phyloP scores from a whole-genome alignment of 495 filamentous ascomycete genomes.

The Penicillium atrosanguineum region DNA sequence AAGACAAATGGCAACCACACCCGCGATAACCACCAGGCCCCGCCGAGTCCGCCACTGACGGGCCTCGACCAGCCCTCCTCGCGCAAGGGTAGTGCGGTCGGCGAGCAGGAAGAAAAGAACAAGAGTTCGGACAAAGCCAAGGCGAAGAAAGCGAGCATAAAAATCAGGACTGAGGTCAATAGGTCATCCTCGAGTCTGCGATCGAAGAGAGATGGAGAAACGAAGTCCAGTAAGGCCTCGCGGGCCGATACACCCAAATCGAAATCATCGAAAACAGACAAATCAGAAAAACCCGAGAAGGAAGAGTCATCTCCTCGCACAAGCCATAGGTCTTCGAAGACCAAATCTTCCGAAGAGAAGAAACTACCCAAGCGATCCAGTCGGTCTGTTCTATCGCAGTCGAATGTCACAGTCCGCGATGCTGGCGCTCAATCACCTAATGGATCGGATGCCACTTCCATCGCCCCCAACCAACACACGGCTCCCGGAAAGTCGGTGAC shows the following conservation, averaged over 20 bases:
- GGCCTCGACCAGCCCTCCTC: conserved; percentile 49
- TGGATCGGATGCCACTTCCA: conserved; percentile 65
- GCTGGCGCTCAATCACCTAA: conserved; percentile 42
- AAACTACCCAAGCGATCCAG: conserved; percentile 35
- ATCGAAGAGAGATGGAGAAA: conserved; percentile 36
- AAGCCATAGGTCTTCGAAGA: conserved; percentile 35
- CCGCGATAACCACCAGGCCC: conserved; percentile 39
- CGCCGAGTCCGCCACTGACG: conserved; percentile 65
- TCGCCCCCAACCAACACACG: conserved; percentile 57
- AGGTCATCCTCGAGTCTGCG: conserved; percentile 44
- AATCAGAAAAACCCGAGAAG: conserved; percentile 10
- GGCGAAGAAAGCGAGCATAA: conserved; percentile 36
- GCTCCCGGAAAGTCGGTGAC: conserved; percentile 37
- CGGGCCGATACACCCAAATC: conserved; percentile 45
- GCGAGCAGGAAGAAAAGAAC: conserved; percentile 38
- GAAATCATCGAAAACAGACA: conserved; percentile 23
- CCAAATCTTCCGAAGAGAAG: conserved; percentile 31
- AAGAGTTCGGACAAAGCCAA: conserved; percentile 39
- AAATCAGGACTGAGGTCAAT: conserved; percentile 41
- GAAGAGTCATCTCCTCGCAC: conserved; percentile 30
- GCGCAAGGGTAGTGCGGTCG: conserved; percentile 42
- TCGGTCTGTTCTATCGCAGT: conserved; percentile 32
- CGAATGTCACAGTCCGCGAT: conserved; percentile 39
- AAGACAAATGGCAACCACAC: conserved; percentile 27
- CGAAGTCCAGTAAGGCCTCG: conserved; percentile 39